Conservation (phyloP, 306 rosid genomes). For the Herpetospermum pedunculosum region DNA sequence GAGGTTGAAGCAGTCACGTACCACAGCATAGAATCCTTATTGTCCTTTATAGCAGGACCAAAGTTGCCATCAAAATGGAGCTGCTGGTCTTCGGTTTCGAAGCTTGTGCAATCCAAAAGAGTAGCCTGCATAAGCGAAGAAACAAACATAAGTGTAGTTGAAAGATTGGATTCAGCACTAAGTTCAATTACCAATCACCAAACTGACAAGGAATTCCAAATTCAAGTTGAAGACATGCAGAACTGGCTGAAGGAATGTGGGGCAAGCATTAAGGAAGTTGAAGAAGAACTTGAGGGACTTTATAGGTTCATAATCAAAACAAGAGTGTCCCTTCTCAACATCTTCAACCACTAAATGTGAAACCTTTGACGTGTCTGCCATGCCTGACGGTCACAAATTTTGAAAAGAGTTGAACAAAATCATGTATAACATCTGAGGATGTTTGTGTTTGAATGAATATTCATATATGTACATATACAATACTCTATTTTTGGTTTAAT, state of each 20-base stretch:
- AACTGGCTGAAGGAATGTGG: constrained; percentile 6
- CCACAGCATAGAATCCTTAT: constrained; percentile 7
- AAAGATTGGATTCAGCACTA: constrained; percentile 8
- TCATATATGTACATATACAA: neutral
- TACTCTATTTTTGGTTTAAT: neutral
- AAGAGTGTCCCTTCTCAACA: constrained; percentile 24
- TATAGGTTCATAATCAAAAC: constrained; percentile 15
- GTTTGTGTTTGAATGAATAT: neutral
- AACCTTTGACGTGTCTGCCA: neutral
- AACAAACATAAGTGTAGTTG: constrained; percentile 1
- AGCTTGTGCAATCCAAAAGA: constrained; percentile 17
- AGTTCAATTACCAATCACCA: neutral
- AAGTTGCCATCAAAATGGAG: constrained; percentile 5
- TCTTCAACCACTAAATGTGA: constrained; percentile 15
- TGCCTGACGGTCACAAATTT: neutral
- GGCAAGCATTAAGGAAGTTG: constrained; percentile 10
- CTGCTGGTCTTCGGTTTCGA: constrained; percentile 18
- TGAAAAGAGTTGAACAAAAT: neutral
- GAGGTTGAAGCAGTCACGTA: constrained; percentile 12
- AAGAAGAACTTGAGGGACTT: constrained; percentile 13
- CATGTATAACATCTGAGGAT: neutral
- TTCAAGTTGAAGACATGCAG: constrained; percentile 6
- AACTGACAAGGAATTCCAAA: neutral
- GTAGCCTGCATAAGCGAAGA: constrained; percentile 7
- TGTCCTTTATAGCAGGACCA: constrained; percentile 9